phyloP scores from a whole-genome alignment of 2,329 filamentous ascomycete species.

The Chrysoporthe cubensis region DNA sequence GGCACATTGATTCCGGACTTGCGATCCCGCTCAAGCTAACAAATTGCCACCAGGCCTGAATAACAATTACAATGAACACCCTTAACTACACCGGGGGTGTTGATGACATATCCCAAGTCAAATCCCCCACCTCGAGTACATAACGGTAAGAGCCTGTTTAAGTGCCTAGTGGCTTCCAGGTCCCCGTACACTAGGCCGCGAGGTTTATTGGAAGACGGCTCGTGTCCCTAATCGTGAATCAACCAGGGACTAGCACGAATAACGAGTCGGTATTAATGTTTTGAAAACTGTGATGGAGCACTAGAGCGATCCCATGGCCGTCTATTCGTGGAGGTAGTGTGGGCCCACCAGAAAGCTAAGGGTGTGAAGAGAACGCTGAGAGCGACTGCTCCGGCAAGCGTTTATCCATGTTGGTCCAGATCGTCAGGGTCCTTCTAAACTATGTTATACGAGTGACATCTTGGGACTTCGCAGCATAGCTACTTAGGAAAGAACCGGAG shows the following conservation, averaged over 20 bases:
- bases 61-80: background rate
- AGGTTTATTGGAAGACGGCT: background rate
- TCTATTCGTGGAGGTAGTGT: background rate
- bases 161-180: background rate
- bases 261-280: background rate
- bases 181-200: background rate
- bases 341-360: background rate
- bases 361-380: conserved; percentile 11
- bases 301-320: conserved; percentile 6
- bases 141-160: background rate
- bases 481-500: background rate
- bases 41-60: background rate
- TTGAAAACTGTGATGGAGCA: background rate
- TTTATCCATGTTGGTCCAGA: background rate
- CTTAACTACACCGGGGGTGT: background rate
- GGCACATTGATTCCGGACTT: no score
- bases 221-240: background rate
- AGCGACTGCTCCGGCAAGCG: background rate
- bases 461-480: background rate
- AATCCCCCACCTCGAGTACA: background rate
- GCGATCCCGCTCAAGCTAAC: background rate
- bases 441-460: background rate
- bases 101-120: background rate
- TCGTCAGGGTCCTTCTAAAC: background rate
- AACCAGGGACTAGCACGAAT: background rate